These are phyloP conservation scores for Ophiorrhiza pumila DNA, from an alignment of 257 asterid species.

Conservation along the genomic window DNA sequence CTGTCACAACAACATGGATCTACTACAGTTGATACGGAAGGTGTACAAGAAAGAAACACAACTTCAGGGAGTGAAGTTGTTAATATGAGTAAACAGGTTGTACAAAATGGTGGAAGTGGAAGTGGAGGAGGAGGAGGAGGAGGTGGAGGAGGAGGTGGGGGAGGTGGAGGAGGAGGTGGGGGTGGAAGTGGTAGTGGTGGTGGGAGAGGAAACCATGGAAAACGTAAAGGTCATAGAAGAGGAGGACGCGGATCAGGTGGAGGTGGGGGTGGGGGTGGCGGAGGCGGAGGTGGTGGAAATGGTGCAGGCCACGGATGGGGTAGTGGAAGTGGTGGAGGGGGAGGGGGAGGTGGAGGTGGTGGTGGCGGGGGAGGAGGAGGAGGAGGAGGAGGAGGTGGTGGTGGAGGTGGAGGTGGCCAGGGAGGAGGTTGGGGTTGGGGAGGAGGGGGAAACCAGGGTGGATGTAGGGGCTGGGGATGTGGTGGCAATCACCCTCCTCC, in stretches of 20 bases:
- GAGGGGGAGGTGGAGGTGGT: constrained; percentile 3
- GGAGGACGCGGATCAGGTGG: constrained; percentile 16
- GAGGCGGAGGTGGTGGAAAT: background rate
- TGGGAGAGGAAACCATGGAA: constrained; percentile 13
- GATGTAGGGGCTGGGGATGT: constrained; percentile 33
- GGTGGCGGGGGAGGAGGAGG: constrained; percentile 1
- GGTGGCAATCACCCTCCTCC: constrained; percentile 24
- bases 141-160: background rate
- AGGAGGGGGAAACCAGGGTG: constrained; percentile 16
- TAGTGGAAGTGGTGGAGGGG: background rate
- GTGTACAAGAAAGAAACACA: constrained; percentile 19
- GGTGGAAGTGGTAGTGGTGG: constrained; percentile 12
- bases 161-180: background rate
- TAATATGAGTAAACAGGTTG: constrained; percentile 9
- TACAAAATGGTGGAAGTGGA: background rate
- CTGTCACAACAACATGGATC: constrained; percentile 6
- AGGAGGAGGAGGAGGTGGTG: constrained; percentile 2
- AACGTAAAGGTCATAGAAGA: background rate
- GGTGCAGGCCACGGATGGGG: constrained; percentile 16
- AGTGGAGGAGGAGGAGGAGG: constrained; percentile 1
- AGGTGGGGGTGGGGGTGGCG: background rate
- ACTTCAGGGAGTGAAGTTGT: constrained; percentile 21
- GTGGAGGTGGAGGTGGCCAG: background rate
- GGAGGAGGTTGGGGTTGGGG: constrained; percentile 13
- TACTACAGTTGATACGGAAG: background rate